Evolutionary conservation across 106 monocot species (phyloP).

Genomic region (Apostasia ramifera): DNA sequence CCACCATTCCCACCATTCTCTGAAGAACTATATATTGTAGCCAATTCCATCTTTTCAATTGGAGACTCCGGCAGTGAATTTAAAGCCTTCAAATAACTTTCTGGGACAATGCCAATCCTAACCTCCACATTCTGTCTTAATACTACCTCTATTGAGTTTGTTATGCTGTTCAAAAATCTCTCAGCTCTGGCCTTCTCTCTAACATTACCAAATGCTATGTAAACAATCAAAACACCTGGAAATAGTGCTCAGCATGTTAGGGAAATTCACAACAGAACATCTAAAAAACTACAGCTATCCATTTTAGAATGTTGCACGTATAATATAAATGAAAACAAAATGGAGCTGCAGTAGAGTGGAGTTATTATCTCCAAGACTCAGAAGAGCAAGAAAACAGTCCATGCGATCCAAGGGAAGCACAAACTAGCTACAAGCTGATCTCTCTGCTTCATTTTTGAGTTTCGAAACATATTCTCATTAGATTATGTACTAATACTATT

Average conservation of each 20-base stretch:
- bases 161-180: slow-evolving; percentile 71
- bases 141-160: slow-evolving; percentile 72
- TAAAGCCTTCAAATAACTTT: slow-evolving; percentile 9
- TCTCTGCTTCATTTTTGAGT: no score
- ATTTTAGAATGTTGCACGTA: no score
- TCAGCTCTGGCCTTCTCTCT: slow-evolving; percentile 56
- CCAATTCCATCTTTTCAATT: slow-evolving; percentile 4
- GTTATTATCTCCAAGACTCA: no score
- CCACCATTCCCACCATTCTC: slow-evolving; percentile 1
- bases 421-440: no score
- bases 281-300: neutral
- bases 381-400: no score
- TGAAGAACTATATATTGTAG: neutral
- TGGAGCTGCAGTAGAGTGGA: no score
- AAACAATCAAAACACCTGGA: slow-evolving; percentile 52
- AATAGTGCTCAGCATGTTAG: no score
- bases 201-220: slow-evolving; percentile 48
- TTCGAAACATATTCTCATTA: no score
- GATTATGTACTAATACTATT: no score
- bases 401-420: no score
- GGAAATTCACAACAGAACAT: no score
- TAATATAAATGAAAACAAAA: no score
- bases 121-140: slow-evolving; percentile 51
- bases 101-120: slow-evolving; percentile 38
- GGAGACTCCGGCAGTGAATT: neutral